phyloP scores from a whole-genome alignment of 179 eudicot genomes.

The Heliamphora pulchella region DNA sequence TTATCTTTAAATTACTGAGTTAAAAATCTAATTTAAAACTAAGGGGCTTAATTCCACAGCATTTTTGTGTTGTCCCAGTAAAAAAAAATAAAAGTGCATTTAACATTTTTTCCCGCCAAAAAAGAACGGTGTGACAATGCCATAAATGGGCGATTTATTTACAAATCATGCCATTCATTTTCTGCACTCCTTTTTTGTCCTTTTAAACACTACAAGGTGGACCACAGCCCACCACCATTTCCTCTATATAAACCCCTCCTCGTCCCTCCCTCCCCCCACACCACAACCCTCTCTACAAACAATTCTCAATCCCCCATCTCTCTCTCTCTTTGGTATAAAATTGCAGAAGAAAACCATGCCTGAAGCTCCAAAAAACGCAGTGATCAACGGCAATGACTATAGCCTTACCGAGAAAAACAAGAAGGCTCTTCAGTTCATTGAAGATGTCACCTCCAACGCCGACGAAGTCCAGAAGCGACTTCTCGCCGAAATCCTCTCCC shows the following conservation, averaged over 20 bases:
- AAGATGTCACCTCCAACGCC: slow-evolving; percentile 49
- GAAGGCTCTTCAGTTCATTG: slow-evolving; percentile 39
- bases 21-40: no score
- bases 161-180: slow-evolving; percentile 14
- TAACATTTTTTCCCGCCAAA: neutral
- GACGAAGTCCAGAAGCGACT: slow-evolving; percentile 45
- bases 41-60: no score
- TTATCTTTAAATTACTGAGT: no score
- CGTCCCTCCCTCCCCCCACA: slow-evolving; percentile 10
- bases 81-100: no score
- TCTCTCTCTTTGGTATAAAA: slow-evolving; percentile 7
- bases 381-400: neutral
- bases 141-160: neutral
- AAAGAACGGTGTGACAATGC: slow-evolving; percentile 18
- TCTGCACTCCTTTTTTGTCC: neutral
- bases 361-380: slow-evolving; percentile 22
- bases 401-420: slow-evolving; percentile 29
- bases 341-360: slow-evolving; percentile 22
- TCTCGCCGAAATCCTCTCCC: slow-evolving; percentile 44
- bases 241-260: slow-evolving; percentile 27
- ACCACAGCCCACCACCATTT: slow-evolving; percentile 12
- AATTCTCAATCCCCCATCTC: neutral
- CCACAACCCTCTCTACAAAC: neutral
- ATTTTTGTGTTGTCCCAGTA: no score
- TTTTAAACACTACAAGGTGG: slow-evolving; percentile 18